These are phyloP conservation scores for Colletotrichum shisoi DNA, from an alignment of 2,329 filamentous ascomycete species.

Conservation along the genomic window DNA sequence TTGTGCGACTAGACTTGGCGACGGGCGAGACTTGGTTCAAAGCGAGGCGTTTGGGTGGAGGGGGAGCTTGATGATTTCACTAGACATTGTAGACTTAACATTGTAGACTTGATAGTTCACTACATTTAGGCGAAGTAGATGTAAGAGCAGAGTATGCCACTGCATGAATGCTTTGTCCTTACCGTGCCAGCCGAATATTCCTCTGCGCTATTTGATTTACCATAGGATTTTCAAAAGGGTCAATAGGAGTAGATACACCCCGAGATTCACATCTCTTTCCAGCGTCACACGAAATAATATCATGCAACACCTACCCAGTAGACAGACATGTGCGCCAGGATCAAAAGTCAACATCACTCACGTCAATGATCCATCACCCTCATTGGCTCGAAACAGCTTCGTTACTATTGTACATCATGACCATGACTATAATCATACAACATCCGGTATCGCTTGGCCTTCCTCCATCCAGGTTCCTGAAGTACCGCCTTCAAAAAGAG, in stretches of 20 bases:
- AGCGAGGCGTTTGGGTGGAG: conserved; percentile 12
- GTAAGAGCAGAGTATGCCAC: not conserved
- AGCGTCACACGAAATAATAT: too few relatives aligned
- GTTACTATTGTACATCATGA: conserved; percentile 29
- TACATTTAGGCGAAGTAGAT: not conserved
- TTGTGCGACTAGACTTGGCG: not conserved
- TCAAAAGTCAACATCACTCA: not conserved
- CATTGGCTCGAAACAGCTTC: not conserved
- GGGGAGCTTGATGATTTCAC: not conserved
- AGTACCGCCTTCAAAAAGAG: not conserved
- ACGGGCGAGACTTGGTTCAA: not conserved
- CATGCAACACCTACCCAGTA: too few relatives aligned
- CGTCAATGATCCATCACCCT: too few relatives aligned
- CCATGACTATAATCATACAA: conserved; percentile 22
- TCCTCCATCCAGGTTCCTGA: not conserved
- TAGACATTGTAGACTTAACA: not conserved
- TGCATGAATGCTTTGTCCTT: not conserved
- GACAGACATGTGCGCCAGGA: not conserved
- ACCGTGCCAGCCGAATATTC: too few relatives aligned
- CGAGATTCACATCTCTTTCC: too few relatives aligned
- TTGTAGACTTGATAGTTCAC: not conserved
- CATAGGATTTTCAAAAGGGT: too few relatives aligned
- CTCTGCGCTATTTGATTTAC: too few relatives aligned
- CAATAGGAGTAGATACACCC: too few relatives aligned
- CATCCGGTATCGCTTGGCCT: conserved; percentile 14